phyloP scores from a whole-genome alignment of 1,284 basidiomycete genomes.

The Laetiporus sulphureus region DNA sequence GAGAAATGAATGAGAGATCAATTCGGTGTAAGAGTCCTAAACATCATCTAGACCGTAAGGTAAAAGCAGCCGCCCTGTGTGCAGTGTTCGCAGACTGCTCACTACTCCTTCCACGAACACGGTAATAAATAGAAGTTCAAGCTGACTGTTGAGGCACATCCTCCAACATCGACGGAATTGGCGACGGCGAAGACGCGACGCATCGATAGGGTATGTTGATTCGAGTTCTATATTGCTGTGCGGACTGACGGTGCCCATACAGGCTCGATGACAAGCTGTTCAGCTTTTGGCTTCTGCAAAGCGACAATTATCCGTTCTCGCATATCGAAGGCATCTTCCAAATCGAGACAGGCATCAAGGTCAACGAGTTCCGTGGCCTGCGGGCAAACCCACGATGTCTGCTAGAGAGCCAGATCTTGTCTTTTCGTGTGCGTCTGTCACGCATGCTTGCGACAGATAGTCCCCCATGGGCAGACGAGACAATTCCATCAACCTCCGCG shows the following conservation, averaged over 20 bases:
- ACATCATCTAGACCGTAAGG: conserved; percentile 23
- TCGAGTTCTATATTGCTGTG: conserved; percentile 24
- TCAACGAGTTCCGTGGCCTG: conserved; percentile 78
- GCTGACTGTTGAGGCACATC: conserved; percentile 55
- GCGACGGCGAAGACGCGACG: too few relatives aligned
- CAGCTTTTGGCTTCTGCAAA: conserved; percentile 79
- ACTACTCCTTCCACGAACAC: conserved; percentile 76
- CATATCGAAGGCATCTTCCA: conserved; percentile 79
- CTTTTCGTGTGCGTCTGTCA: conserved; percentile 76
- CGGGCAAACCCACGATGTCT: conserved; percentile 80
- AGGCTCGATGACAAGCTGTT: conserved; percentile 85
- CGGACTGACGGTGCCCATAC: conserved; percentile 45
- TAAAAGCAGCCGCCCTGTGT: conserved; percentile 17
- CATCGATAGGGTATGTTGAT: conserved; percentile 34
- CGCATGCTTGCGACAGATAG: conserved; percentile 63
- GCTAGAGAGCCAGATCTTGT: conserved; percentile 68
- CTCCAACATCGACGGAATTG: too few relatives aligned
- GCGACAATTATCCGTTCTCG: conserved; percentile 62
- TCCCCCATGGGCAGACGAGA: too few relatives aligned
- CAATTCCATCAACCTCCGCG: too few relatives aligned
- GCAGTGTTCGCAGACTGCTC: conserved; percentile 49
- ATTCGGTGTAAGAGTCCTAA: too few relatives aligned
- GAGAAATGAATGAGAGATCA: too few relatives aligned
- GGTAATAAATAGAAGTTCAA: conserved; percentile 50
- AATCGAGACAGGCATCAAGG: conserved; percentile 79